phyloP scores from a whole-genome alignment of 2,329 filamentous ascomycete species.

The Monosporascus sp. region DNA sequence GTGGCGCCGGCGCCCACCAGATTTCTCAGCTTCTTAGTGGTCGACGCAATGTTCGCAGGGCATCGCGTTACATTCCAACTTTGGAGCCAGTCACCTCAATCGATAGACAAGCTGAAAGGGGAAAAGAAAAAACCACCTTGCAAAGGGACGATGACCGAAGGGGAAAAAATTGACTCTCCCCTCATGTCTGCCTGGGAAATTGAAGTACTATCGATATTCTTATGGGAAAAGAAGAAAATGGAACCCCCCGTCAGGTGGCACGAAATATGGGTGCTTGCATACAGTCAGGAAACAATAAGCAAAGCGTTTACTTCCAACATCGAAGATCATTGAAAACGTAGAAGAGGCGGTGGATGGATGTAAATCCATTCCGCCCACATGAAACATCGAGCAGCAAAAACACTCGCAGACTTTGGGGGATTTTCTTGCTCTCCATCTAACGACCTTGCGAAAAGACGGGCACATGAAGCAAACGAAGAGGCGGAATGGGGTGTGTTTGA shows the following conservation, averaged over 20 bases:
- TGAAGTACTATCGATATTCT: neutral
- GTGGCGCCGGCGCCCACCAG: neutral
- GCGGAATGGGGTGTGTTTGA: neutral
- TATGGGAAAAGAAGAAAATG: neutral
- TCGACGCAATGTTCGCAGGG: neutral
- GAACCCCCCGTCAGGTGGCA: neutral
- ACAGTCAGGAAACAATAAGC: neutral
- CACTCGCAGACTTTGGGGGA: too few species aligned
- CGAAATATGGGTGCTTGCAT: neutral
- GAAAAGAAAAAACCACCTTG: neutral
- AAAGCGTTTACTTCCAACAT: too few species aligned
- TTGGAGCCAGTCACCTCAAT: neutral
- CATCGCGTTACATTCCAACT: neutral
- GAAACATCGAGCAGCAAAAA: too few species aligned
- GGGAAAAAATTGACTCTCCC: neutral
- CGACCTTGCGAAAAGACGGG: too few species aligned
- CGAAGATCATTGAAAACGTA: neutral
- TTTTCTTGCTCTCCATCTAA: too few species aligned
- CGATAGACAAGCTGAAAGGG: neutral
- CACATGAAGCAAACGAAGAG: neutral
- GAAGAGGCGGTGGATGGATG: neutral
- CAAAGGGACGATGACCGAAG: neutral
- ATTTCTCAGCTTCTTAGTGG: neutral
- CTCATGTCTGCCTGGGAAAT: neutral
- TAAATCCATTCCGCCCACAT: too few species aligned